A percentile compares a stretch with the other conserved stretches of the same genome.
phyloP scores from a whole-genome alignment of 2,329 filamentous ascomycete genomes.

The Endothia cerciana region DNA sequence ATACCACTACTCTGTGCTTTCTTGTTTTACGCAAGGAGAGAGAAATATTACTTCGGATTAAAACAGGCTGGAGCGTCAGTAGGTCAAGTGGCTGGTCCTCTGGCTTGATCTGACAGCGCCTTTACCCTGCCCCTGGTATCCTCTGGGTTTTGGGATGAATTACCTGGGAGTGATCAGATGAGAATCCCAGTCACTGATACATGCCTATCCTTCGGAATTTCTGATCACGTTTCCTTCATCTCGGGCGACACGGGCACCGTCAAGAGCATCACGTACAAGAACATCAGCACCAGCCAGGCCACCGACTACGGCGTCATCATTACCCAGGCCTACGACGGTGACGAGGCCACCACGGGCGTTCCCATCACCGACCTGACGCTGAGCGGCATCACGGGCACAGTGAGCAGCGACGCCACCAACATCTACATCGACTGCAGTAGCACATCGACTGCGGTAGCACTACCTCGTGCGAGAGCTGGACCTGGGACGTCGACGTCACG shows the following conservation, averaged over 20 bases:
- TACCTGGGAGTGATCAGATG: background rate
- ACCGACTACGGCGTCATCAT: constrained; percentile 17
- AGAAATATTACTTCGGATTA: background rate
- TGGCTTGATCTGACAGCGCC: background rate
- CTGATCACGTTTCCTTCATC: no score
- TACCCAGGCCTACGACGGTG: constrained; percentile 12
- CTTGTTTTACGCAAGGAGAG: background rate
- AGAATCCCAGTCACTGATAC: no score
- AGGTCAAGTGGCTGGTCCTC: background rate
- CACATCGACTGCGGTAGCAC: constrained; percentile 11
- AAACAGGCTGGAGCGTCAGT: background rate
- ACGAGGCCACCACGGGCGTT: constrained; percentile 11
- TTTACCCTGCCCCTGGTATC: background rate
- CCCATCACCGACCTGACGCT: constrained; percentile 16
- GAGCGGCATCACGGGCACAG: constrained; percentile 1
- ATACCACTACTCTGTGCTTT: no score
- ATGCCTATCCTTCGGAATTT: no score
- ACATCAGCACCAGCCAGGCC: constrained; percentile 9
- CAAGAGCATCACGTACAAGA: constrained; percentile 15
- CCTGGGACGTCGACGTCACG: constrained; percentile 14
- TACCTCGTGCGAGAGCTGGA: constrained; percentile 6
- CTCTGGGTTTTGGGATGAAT: background rate
- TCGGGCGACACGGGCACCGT: constrained; percentile 16
- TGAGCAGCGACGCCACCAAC: constrained; percentile 5
- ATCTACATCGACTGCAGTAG: constrained; percentile 15